Evolutionary conservation across 108 stramenopile species (phyloP), one percentile per base, ranked within the genome.

Genomic region (Skeletonema potamos): DNA sequence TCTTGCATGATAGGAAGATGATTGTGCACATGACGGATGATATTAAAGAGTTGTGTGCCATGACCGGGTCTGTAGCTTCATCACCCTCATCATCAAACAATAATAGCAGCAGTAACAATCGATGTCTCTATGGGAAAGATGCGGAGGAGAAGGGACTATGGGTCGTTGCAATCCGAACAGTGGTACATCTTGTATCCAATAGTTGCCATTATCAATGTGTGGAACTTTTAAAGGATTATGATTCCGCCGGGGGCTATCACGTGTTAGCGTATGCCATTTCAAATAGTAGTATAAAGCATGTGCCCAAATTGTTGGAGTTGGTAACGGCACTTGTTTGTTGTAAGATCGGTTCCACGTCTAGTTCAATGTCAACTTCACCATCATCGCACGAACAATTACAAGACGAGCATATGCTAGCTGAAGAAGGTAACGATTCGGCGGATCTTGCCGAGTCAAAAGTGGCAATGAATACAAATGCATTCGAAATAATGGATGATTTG

Each of bases 21-120:
- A 93, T 97, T 69, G 72, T 93, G 54, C 93, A 96, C 76, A 94
- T 97, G 88, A 94, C 95, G 22, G 96, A 96, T 67, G 97, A 97
- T 75, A 70, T 97, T 70, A 92, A 93, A 62, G 95, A 97, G 58
- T 71, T 97, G 32, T 85, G 87, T 65, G 94, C 86, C 46, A 84
- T 93, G 59, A 84, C 79, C 11, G 43, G 72, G n/a, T 65, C 68
- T n/a, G 48, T 18, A 51, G 15, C 43, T 2, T 44, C 43, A 18
- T 67, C 77, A 8, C 55, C 39, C 11, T 44, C 57, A 9, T 41
- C 46, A 41, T 58, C 59, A 10, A 26, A 20, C 2, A 66, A 46
- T 30, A 27, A 27, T 33, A 33, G 6, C n/a, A 28, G 71, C 62
- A 36, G 29, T 28, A 59, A 51, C 73, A 66, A 24, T 56, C 68